Percentiles rank a stretch among this genome's conserved stretches.
Conservation (phyloP, 1,139 yeast species). For the Sugiyamaella paludigena region DNA sequence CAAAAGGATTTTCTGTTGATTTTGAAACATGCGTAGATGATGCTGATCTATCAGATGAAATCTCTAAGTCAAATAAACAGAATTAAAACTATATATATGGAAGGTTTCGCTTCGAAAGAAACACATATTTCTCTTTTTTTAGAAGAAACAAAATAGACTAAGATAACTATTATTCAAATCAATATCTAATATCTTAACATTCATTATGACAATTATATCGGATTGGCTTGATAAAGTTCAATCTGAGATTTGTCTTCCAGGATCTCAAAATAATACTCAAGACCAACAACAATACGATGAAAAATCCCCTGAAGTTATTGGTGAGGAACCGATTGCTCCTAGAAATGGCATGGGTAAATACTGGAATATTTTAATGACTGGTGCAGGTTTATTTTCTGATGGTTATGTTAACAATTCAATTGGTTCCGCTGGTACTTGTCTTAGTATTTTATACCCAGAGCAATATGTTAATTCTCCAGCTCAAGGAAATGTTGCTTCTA, state of each 20-base stretch:
- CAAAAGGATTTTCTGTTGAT: too few species aligned
- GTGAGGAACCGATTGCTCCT: conserved; percentile 6
- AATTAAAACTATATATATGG: conserved; percentile 4
- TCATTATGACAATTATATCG: conserved; percentile 9
- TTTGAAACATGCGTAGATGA: too few species aligned
- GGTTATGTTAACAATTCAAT: conserved; percentile 87
- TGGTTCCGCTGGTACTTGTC: conserved; percentile 69
- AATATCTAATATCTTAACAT: not conserved
- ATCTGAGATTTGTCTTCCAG: conserved; percentile 17
- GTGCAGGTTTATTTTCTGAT: conserved; percentile 88
- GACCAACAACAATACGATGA: conserved; percentile 10
- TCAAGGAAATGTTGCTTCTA: conserved; percentile 75
- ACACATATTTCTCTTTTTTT: not conserved
- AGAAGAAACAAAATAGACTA: not conserved
- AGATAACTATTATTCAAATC: not conserved
- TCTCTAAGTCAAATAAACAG: too few species aligned
- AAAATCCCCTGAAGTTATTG: conserved; percentile 1
- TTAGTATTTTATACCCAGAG: conserved; percentile 59
- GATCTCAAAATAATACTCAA: not conserved
- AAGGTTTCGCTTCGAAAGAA: not conserved
- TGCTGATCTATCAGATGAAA: too few species aligned
- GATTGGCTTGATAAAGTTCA: conserved; percentile 14
- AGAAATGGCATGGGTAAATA: conserved; percentile 32
- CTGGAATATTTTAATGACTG: conserved; percentile 84
- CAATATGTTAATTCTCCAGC: conserved; percentile 64